These are phyloP conservation scores for Trapa bicornis DNA, from an alignment of 345 rosid species.

Conservation along the genomic window DNA sequence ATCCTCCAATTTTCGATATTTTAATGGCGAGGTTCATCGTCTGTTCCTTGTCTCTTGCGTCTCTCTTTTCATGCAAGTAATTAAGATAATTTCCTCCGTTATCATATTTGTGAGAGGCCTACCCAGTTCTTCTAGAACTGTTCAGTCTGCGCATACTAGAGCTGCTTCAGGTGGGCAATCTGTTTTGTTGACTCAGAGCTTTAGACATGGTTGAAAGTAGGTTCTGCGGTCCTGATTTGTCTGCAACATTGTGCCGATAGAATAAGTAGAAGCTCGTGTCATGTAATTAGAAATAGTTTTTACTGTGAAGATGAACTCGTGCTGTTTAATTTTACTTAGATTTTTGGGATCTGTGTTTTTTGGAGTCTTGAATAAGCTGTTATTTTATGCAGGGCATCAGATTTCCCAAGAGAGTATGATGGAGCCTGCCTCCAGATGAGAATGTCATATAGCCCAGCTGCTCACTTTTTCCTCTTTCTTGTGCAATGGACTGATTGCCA, in stretches of 20 bases:
- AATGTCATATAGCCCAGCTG: constrained; percentile 66
- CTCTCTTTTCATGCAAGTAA: neutral
- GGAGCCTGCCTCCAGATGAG: constrained; percentile 72
- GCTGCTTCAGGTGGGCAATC: constrained; percentile 3
- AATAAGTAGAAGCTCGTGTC: neutral
- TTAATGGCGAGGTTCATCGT: neutral
- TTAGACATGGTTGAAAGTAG: neutral
- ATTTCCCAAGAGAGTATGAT: constrained; percentile 45
- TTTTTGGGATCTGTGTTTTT: neutral
- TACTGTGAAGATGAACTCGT: neutral
- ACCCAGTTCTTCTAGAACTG: neutral
- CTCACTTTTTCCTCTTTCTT: constrained; percentile 50
- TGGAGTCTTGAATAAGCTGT: neutral
- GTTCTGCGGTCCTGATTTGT: neutral
- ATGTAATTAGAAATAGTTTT: neutral
- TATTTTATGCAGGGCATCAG: constrained; percentile 41
- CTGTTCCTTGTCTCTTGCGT: neutral
- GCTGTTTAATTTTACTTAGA: neutral
- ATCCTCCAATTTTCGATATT: neutral
- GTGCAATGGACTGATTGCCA: constrained; percentile 65
- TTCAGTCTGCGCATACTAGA: neutral
- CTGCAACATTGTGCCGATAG: neutral
- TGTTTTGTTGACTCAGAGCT: neutral
- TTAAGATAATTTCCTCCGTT: neutral
- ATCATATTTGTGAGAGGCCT: neutral